Evolutionary conservation across 2,329 filamentous ascomycete genomes (phyloP).

Genomic region (Metarhizium humberi): DNA sequence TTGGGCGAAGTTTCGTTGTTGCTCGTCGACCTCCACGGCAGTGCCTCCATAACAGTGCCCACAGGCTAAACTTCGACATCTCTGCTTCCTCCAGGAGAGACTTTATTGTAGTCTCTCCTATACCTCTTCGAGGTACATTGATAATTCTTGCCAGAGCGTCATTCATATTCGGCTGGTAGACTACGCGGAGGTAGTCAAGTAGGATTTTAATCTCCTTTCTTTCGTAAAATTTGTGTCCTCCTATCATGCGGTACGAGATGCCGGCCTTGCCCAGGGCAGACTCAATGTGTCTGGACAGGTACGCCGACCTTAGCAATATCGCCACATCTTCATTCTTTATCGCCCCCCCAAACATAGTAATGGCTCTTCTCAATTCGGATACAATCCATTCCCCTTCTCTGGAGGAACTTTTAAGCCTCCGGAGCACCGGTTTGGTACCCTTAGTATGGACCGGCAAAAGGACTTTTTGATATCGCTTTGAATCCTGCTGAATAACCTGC

Average conservation of each 20-base stretch:
- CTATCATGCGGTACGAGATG: conserved; percentile 87
- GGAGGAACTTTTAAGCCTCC: conserved; percentile 59
- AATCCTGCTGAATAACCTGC: conserved; percentile 85
- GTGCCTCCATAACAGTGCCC: conserved; percentile 57
- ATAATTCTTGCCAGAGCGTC: conserved; percentile 77
- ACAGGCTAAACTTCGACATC: conserved; percentile 57
- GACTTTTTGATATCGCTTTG: conserved; percentile 66
- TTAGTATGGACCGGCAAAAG: conserved; percentile 71
- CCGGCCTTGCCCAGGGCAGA: conserved; percentile 69
- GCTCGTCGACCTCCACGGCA: conserved; percentile 39
- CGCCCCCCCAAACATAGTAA: conserved; percentile 63
- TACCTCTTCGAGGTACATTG: conserved; percentile 71
- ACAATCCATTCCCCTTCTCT: conserved; percentile 85
- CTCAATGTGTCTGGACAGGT: conserved; percentile 80
- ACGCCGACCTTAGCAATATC: conserved; percentile 76
- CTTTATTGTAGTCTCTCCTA: conserved; percentile 73
- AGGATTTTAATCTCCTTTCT: conserved; percentile 79
- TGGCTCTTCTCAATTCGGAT: conserved; percentile 64
- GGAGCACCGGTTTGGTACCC: conserved; percentile 72
- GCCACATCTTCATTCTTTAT: conserved; percentile 71
- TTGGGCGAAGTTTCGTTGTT: conserved; percentile 38
- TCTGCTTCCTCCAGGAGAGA: conserved; percentile 70
- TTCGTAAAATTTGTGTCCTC: conserved; percentile 84
- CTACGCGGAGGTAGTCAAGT: conserved; percentile 78
- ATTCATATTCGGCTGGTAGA: conserved; percentile 78